phyloP scores from a whole-genome alignment of 805 yeast genomes.

The Ogataea pilisensis region DNA sequence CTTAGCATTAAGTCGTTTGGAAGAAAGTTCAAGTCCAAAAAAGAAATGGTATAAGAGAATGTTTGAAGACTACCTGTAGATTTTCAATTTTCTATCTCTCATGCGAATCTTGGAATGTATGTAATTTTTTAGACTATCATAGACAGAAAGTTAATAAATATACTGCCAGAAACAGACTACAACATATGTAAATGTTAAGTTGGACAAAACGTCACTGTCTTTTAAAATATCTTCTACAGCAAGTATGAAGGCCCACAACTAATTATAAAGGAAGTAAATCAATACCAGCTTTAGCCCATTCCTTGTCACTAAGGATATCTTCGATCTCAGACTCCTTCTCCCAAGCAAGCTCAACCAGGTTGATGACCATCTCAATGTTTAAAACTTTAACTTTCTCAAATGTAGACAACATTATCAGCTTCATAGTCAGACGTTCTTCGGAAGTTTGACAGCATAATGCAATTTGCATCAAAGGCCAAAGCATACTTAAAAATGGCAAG shows the following conservation, averaged over 20 bases:
- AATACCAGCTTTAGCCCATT: slow-evolving; percentile 41
- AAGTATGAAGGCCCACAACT: too few relatives aligned
- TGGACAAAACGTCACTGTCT: not conserved
- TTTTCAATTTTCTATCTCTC: not conserved
- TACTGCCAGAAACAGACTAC: not conserved
- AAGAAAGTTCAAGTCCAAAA: not conserved
- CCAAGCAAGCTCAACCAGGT: slow-evolving; percentile 40
- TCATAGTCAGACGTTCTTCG: slow-evolving; percentile 27
- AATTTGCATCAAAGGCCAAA: slow-evolving; percentile 49
- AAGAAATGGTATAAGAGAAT: not conserved
- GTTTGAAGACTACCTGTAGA: not conserved
- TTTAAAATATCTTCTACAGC: too few relatives aligned
- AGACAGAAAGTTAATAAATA: too few relatives aligned
- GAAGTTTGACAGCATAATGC: slow-evolving; percentile 35
- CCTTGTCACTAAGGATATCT: slow-evolving; percentile 31
- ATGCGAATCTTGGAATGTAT: not conserved
- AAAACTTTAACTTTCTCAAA: slow-evolving; percentile 39
- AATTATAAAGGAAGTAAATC: slow-evolving; percentile 38
- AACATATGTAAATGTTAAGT: slow-evolving; percentile 2
- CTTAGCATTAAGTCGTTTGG: slow-evolving; percentile 1
- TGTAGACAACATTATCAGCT: slow-evolving; percentile 30
- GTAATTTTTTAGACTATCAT: too few relatives aligned
- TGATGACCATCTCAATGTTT: slow-evolving; percentile 33
- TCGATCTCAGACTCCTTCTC: slow-evolving; percentile 32
- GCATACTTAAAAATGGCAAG: slow-evolving; percentile 41